Base-by-base conservation (phyloP, 495 filamentous ascomycete genomes). In the Penicillium salamii region DNA sequence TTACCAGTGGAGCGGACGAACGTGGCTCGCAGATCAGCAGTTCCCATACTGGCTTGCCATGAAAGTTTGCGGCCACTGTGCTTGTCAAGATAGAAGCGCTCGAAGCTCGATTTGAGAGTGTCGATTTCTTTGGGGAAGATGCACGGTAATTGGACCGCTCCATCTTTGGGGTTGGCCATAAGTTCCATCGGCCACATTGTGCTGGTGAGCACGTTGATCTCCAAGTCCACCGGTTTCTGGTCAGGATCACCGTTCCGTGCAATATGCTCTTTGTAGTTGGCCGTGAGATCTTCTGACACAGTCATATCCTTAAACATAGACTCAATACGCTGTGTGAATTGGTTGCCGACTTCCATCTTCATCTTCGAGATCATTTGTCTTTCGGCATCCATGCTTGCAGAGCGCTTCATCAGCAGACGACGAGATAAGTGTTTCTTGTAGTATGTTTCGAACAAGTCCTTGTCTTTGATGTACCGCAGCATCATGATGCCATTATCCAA, bases 221-320 rank as follows among this genome's bases (percentile, higher is more conserved):
- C 79, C 19, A 99, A 73, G 13, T 97, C 93, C 24, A 89, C 79
- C 20, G 77, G 81, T 59, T 80, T 86, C 18, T 77, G 68, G 43
- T 89, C 87, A 0, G 73, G 71, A 47, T 88, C 87, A 7, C 82
- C 85, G 3, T 84, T 70, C 14, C 72, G 71, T 3, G 72, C 67
- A 17, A 91, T 79, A 50, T 95, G 79, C 7, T 77, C 73, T 45
- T 86, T 85, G 70, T 90, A 97, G 40, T 77, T 81, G 2, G 81
- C 64, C 0, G 84, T 87, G n/a, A 96, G 73, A 43, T 97, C 95
- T 49, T 89, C 86, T 0, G 90, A 96, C 6, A 91, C 76, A 17
- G 86, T 78, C 87, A 99, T 97, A 61, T 99, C 93, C 67, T 88
- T 95, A 67, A 99, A 99, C 93, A 99, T 99, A 44, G 90, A 82